A percentile compares a stretch with the other conserved stretches of the same genome.
Conservation (phyloP, 805 yeast genomes). For the Saccharomyces jurei region DNA sequence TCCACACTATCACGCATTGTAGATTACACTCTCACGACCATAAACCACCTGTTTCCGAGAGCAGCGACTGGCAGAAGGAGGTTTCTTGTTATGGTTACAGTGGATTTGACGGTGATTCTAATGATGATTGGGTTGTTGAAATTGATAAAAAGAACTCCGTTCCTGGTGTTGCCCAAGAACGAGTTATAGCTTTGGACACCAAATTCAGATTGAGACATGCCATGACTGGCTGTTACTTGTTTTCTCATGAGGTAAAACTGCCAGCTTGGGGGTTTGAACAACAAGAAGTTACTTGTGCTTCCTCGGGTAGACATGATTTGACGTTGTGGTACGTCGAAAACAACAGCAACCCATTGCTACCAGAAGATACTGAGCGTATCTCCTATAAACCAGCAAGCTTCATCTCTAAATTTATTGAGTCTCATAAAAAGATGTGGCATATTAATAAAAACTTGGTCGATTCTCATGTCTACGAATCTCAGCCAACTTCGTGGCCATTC, state of each 20-base stretch:
- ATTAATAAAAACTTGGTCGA: slow-evolving; percentile 62
- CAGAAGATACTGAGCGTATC: slow-evolving; percentile 38
- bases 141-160: slow-evolving; percentile 49
- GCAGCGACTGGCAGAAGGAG: slow-evolving; percentile 74
- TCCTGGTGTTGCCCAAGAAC: slow-evolving; percentile 44
- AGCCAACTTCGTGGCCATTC: slow-evolving; percentile 69
- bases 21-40: slow-evolving; percentile 80
- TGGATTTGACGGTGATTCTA: slow-evolving; percentile 74
- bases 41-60: slow-evolving; percentile 65
- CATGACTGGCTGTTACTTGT: slow-evolving; percentile 68
- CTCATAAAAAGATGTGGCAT: slow-evolving; percentile 70
- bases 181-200: slow-evolving; percentile 58
- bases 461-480: slow-evolving; percentile 64
- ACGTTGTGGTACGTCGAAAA: slow-evolving; percentile 70
- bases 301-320: slow-evolving; percentile 53
- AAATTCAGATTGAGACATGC: slow-evolving; percentile 71
- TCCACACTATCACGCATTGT: slow-evolving; percentile 48
- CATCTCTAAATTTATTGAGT: slow-evolving; percentile 53
- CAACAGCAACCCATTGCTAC: slow-evolving; percentile 45
- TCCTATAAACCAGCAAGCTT: slow-evolving; percentile 48
- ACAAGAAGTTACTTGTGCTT: slow-evolving; percentile 77
- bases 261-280: slow-evolving; percentile 83
- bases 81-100: slow-evolving; percentile 68
- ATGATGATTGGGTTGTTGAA: slow-evolving; percentile 74
- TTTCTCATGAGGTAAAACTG: slow-evolving; percentile 65